Evolutionary conservation across 2,329 filamentous ascomycete species (phyloP), one percentile per base, ranked within the genome.

Genomic region (Claviceps sp.): DNA sequence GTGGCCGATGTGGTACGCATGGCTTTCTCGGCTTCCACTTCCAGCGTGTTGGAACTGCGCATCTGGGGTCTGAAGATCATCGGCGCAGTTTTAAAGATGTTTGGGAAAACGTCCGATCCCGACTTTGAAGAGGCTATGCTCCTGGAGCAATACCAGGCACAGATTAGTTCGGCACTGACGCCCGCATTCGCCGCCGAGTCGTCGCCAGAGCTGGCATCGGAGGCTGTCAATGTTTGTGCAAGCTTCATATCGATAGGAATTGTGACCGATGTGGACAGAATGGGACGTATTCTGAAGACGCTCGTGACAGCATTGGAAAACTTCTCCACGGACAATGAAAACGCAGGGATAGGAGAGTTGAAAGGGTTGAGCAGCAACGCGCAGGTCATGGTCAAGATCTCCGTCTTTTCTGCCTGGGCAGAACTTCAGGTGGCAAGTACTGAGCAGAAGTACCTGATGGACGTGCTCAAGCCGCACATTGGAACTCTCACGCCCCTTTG

Each of bases 41-140:
- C 91, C 2, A 88, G 86, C 58, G 90, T 98, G 0, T 79, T 95
- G 24, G 86, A 95, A 62, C 76, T 98, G 54, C 80, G 93, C 26
- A 84, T 98, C 41, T 88, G 89, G 74, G 93, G 93, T 26, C 70
- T 98, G 56, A 90, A 90, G 65, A 95, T 98, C 51, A 89, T 98
- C 52, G 90, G 95, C 55, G 87, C 90, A 53, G 82, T 97, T 9
- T 73, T 98, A 49, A 95, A 90, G 73, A 88, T 96, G 75, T 98
- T 98, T 70, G 93, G 93, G 51, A 91, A 89, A 63, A 89, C 87
- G 1, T 87, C 91, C 1, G 93, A 98, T 68, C 94, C 93, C 0
- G 93, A 98, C 65, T 98, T 98, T 63, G 81, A 91, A n/a, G 93
- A 98, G 68, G 93, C 87, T 0, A 95, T 95, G 69, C 76, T 98